Conservation (phyloP, 495 filamentous ascomycete genomes). For the Trichodelitschia bisporula region DNA sequence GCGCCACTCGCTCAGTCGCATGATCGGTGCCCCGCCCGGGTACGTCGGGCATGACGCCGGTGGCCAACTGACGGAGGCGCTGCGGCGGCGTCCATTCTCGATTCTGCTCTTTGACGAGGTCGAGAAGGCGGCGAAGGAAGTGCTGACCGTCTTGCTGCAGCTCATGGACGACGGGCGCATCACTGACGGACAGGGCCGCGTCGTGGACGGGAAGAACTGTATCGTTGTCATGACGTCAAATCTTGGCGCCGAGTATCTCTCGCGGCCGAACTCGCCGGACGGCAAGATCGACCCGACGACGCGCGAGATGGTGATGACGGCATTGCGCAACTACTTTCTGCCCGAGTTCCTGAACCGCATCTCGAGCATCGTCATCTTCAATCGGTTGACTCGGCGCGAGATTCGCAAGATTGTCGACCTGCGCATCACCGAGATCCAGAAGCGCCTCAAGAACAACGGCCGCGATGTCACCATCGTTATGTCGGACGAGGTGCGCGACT, state of each 20-base stretch:
- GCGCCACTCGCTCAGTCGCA: conserved; percentile 79
- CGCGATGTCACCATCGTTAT: conserved; percentile 60
- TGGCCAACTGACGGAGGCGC: conserved; percentile 80
- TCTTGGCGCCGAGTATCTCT: conserved; percentile 79
- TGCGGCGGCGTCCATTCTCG: conserved; percentile 86
- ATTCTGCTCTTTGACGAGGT: conserved; percentile 96
- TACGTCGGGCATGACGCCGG: conserved; percentile 94
- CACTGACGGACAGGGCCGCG: conserved; percentile 85
- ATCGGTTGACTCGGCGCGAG: conserved; percentile 66
- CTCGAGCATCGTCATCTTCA: conserved; percentile 90
- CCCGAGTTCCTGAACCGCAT: conserved; percentile 98
- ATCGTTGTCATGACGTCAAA: conserved; percentile 99
- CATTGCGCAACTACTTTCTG: conserved; percentile 83
- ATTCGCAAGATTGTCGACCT: conserved; percentile 93
- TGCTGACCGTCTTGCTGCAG: conserved; percentile 85
- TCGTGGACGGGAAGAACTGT: conserved; percentile 89
- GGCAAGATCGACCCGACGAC: conserved; percentile 76
- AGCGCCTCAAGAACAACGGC: conserved; percentile 53
- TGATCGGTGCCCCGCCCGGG: conserved; percentile 93
- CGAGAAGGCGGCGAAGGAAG: conserved; percentile 95
- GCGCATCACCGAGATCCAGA: conserved; percentile 71
- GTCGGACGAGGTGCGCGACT: conserved; percentile 64
- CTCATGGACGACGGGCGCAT: conserved; percentile 98
- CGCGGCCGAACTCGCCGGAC: conserved; percentile 46
- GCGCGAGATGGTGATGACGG: conserved; percentile 63